Evolutionary conservation across 345 rosid species (phyloP).

Genomic region (Populus davidiana): DNA sequence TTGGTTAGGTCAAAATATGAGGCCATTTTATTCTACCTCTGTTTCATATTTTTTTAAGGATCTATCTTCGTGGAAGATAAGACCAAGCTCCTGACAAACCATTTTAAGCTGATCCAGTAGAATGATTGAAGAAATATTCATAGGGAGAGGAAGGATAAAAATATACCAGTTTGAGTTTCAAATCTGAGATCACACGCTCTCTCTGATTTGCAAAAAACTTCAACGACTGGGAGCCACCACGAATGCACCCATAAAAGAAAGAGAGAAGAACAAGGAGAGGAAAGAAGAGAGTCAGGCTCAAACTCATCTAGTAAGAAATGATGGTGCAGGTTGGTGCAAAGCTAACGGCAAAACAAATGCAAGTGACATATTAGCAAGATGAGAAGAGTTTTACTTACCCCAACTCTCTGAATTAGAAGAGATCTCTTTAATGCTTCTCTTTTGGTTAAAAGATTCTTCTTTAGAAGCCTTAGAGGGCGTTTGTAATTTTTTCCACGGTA

Average conservation of each 20-base stretch:
- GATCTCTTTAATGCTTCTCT: slow-evolving; percentile 68
- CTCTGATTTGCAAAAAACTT: slow-evolving; percentile 64
- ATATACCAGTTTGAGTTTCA: slow-evolving; percentile 52
- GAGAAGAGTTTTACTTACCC: slow-evolving; percentile 47
- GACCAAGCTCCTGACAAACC: background rate
- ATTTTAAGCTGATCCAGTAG: background rate
- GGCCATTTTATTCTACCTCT: background rate
- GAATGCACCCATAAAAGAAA: background rate
- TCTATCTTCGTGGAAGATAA: background rate
- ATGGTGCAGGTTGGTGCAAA: background rate
- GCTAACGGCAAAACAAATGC: background rate
- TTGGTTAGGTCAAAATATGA: background rate
- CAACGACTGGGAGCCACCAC: slow-evolving; percentile 50
- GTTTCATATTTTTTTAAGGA: background rate
- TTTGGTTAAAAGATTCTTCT: slow-evolving; percentile 62
- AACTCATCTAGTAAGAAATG: background rate
- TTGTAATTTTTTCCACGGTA: slow-evolving; percentile 85
- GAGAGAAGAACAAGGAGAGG: slow-evolving; percentile 4
- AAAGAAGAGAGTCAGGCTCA: background rate
- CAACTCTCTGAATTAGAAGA: slow-evolving; percentile 67
- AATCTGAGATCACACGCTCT: slow-evolving; percentile 41
- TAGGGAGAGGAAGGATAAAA: slow-evolving; percentile 5
- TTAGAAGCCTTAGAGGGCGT: slow-evolving; percentile 50
- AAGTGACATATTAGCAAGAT: background rate
- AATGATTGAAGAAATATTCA: background rate